phyloP scores from a whole-genome alignment of 2,329 filamentous ascomycete genomes.

The Sphaerostilbella broomeana region DNA sequence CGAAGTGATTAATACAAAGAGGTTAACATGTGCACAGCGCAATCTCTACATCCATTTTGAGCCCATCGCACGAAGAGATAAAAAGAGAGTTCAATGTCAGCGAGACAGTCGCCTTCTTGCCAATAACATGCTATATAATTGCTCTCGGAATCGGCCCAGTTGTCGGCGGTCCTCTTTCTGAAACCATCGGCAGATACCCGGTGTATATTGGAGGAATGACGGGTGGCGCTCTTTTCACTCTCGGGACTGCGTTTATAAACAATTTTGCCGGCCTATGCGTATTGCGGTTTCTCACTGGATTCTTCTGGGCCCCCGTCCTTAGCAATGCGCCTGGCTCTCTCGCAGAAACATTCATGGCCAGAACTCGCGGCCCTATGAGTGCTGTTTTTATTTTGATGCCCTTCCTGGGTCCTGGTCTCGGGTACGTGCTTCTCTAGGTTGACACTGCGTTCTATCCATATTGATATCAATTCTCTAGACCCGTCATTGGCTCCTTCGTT shows the following conservation, averaged over 20 bases:
- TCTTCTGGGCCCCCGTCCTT: conserved; percentile 43
- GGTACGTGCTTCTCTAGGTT: conserved; percentile 28
- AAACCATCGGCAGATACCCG: conserved; percentile 47
- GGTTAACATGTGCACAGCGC: conserved; percentile 35
- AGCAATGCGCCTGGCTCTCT: conserved; percentile 45
- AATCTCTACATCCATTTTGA: conserved; percentile 48
- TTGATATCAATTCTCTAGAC: conserved; percentile 21
- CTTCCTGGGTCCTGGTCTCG: conserved; percentile 46
- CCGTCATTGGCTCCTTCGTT: conserved; percentile 44
- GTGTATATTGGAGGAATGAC: conserved; percentile 44
- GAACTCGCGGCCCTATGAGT: conserved; percentile 36
- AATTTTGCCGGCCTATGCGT: conserved; percentile 45
- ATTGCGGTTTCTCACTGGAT: conserved; percentile 50
- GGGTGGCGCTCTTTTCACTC: conserved; percentile 46
- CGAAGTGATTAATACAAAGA: too few species aligned
- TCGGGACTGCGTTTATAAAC: conserved; percentile 47
- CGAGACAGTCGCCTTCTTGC: conserved; percentile 50
- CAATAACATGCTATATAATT: conserved; percentile 53
- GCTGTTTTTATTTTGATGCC: conserved; percentile 44
- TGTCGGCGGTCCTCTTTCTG: conserved; percentile 52
- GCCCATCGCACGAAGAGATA: conserved; percentile 39
- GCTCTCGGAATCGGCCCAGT: conserved; percentile 55
- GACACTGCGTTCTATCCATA: too few species aligned
- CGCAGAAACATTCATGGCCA: conserved; percentile 40
- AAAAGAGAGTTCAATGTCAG: conserved; percentile 47